phyloP scores from a whole-genome alignment of 2,329 filamentous ascomycete genomes.

The Mollisiaceae sp. region DNA sequence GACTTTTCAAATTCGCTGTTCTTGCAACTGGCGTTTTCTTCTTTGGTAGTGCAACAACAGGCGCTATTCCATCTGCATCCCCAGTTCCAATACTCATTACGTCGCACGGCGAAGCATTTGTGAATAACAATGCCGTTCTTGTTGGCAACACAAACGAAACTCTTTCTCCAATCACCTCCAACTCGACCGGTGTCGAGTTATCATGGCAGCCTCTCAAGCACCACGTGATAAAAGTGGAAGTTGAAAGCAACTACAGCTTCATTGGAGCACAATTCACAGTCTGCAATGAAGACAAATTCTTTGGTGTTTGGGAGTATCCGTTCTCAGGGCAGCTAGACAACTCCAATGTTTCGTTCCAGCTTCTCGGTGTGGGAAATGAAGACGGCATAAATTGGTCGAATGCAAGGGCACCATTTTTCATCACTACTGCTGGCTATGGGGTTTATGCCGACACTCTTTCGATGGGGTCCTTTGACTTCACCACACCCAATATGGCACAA shows the following conservation, averaged over 20 bases:
- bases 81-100: slow-evolving; percentile 1
- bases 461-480: slow-evolving; percentile 43
- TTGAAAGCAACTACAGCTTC: slow-evolving; percentile 17
- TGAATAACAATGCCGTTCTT: slow-evolving; percentile 1
- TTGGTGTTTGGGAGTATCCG: slow-evolving; percentile 31
- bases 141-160: slow-evolving; percentile 1
- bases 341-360: slow-evolving; percentile 29
- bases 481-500: slow-evolving; percentile 32
- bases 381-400: slow-evolving; percentile 45
- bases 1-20: background rate
- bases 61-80: background rate
- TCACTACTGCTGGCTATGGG: slow-evolving; percentile 42
- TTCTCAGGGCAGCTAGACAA: slow-evolving; percentile 26
- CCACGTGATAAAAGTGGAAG: slow-evolving; percentile 27
- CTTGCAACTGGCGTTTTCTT: background rate
- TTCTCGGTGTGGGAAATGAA: slow-evolving; percentile 37
- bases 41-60: background rate
- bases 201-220: slow-evolving; percentile 1
- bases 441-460: slow-evolving; percentile 43
- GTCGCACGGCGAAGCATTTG: background rate
- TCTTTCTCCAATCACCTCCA: background rate
- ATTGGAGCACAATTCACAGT: slow-evolving; percentile 25
- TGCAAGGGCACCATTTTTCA: slow-evolving; percentile 45
- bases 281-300: slow-evolving; percentile 24
- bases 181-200: background rate